Evolutionary conservation across 2,329 filamentous ascomycete species (phyloP), one percentile per base, ranked within the genome.

Genomic region (Fonsecaea monophora): DNA sequence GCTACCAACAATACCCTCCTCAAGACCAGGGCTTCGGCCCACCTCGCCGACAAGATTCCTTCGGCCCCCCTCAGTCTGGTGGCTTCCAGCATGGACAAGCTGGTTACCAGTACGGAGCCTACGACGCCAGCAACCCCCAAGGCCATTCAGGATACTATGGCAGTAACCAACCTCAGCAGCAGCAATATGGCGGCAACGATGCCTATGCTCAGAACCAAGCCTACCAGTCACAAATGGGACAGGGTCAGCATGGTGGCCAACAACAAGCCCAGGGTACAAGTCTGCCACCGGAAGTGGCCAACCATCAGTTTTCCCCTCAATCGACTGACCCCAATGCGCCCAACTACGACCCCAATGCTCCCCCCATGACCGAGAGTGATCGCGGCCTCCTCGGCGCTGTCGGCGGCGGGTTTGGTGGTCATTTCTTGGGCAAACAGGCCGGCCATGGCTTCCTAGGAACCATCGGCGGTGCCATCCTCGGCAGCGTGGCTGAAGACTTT

Each of bases 401-500:
- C 3, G 83, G 82, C 13, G 87, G 87, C 53, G 86, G 84, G 53
- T 80, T 85, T 3, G 84, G 85, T 3, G 87, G 86, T 1, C 83
- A 83, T 69, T 83, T 84, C 68, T 78, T 85, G 5, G 86, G 86
- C 18, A 86, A 86, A 74, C 80, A 85, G 70, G 83, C 80, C 25
- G 79, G 84, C n/a, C 85, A 86, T 70, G 85, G 85, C 3, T 76
- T 89, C 35, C 75, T 89, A 9, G 86, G 86, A 10, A 83, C 85
- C 0, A 74, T 89, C 34, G 67, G 67, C 18, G 67, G 67, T 34
- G 67, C 67, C n/a, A 48, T 68, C 13, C 32, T 68, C 32, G 67
- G 67, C 13, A 62, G 65, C 73, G 84, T 86, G 67, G 72, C 85
- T 0, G 84, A 87, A 71, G 82, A 87, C 70, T 83, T 84, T 71